These are phyloP conservation scores for Claviceps cyperi DNA, from an alignment of 2,329 filamentous ascomycete species.

Conservation along the genomic window DNA sequence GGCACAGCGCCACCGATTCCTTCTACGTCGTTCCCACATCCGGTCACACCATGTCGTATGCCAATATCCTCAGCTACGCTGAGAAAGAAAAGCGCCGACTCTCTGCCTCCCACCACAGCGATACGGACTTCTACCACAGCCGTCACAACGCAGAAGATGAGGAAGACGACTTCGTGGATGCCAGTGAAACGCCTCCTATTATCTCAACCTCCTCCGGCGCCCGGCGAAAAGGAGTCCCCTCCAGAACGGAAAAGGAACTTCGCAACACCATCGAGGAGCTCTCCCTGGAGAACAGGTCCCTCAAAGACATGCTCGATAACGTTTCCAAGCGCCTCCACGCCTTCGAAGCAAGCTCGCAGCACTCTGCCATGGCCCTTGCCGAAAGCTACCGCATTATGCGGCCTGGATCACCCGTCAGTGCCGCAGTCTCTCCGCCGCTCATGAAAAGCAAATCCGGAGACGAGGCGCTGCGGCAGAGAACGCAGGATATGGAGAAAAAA, in stretches of 20 bases:
- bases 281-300: slow-evolving; percentile 70
- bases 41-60: slow-evolving; percentile 85
- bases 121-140: slow-evolving; percentile 22
- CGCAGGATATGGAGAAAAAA: slow-evolving; percentile 55
- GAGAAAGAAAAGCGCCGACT: slow-evolving; percentile 51
- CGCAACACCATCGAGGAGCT: slow-evolving; percentile 75
- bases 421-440: slow-evolving; percentile 12
- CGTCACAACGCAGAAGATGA: slow-evolving; percentile 34
- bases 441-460: slow-evolving; percentile 12
- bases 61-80: slow-evolving; percentile 64
- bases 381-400: slow-evolving; percentile 60
- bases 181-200: slow-evolving; percentile 45
- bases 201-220: slow-evolving; percentile 27
- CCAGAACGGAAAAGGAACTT: slow-evolving; percentile 28
- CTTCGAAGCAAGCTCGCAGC: slow-evolving; percentile 86
- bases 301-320: slow-evolving; percentile 76
- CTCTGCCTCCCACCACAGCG: slow-evolving; percentile 33
- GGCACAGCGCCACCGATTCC: slow-evolving; percentile 51
- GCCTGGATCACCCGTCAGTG: slow-evolving; percentile 33
- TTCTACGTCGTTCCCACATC: slow-evolving; percentile 93
- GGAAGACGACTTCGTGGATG: slow-evolving; percentile 84
- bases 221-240: slow-evolving; percentile 26
- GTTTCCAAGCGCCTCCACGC: slow-evolving; percentile 77
- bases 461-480: slow-evolving; percentile 29
- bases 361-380: slow-evolving; percentile 69